Conservation (phyloP, 306 rosid genomes). For the Fragaria ananassa region DNA sequence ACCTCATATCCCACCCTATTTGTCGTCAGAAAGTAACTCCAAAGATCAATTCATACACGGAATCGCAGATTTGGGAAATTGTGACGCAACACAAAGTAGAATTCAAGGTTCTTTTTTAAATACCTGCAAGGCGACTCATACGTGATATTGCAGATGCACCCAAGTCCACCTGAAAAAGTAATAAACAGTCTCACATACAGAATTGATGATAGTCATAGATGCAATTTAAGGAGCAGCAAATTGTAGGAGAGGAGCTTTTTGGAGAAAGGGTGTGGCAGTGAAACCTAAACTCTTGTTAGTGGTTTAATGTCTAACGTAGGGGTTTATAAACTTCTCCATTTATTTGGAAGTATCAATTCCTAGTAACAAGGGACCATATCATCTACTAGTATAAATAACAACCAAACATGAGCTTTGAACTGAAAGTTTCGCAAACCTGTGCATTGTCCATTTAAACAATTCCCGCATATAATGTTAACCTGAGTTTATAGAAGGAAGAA, state of each 20-base stretch:
- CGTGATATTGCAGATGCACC: slow-evolving; percentile 82
- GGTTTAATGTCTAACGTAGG: neutral
- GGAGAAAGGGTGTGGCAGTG: neutral
- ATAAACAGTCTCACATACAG: neutral
- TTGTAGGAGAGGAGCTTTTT: neutral
- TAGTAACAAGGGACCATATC: too few species aligned
- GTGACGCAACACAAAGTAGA: neutral
- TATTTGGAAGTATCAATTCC: too few species aligned
- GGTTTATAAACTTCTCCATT: neutral
- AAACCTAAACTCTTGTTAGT: neutral
- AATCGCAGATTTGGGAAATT: neutral
- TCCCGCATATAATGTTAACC: slow-evolving; percentile 85
- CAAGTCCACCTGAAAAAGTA: slow-evolving; percentile 58
- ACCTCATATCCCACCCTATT: neutral
- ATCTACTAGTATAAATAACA: neutral
- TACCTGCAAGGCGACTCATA: slow-evolving; percentile 83
- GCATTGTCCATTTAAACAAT: slow-evolving; percentile 70
- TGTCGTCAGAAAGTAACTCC: neutral
- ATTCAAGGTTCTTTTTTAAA: slow-evolving; percentile 24
- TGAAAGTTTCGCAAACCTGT: slow-evolving; percentile 53
- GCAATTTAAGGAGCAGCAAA: neutral
- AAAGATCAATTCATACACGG: neutral
- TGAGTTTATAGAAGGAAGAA: slow-evolving; percentile 44
- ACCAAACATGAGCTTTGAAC: neutral
- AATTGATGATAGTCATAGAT: neutral